phyloP scores from a whole-genome alignment of 805 yeast species.

The Hanseniaspora hatyaiensis region DNA sequence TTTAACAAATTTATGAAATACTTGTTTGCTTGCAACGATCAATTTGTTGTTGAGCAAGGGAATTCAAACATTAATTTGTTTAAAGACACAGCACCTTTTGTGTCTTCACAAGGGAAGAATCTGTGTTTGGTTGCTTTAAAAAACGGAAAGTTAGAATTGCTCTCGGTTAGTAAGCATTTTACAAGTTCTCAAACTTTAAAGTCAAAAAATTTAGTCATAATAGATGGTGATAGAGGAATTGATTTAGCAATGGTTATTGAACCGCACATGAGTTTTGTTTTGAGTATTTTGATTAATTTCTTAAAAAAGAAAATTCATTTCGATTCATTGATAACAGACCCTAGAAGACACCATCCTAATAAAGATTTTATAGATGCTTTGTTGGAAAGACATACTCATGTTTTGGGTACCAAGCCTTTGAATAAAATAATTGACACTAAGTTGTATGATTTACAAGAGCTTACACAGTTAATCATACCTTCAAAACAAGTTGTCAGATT shows the following conservation, averaged over 20 bases:
- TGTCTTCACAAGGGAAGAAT: constrained; percentile 11
- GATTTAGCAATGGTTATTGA: constrained; percentile 64
- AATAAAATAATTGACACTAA: constrained; percentile 23
- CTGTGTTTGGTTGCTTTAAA: constrained; percentile 43
- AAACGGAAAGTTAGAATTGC: constrained; percentile 57
- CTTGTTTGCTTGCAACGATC: constrained; percentile 36
- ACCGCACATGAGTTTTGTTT: constrained; percentile 48
- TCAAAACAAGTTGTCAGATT: constrained; percentile 67
- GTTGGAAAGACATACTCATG: constrained; percentile 24
- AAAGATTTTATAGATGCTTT: constrained; percentile 25
- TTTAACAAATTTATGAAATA: constrained; percentile 30
- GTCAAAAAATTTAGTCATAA: constrained; percentile 56
- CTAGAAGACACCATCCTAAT: constrained; percentile 26
- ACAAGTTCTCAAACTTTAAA: constrained; percentile 31
- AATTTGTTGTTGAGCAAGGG: constrained; percentile 27
- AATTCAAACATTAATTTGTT: constrained; percentile 25
- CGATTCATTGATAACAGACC: constrained; percentile 28
- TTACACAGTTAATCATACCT: constrained; percentile 50
- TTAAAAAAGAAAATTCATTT: constrained; percentile 59
- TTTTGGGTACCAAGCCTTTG: constrained; percentile 4
- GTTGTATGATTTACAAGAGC: constrained; percentile 34
- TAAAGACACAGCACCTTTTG: background rate
- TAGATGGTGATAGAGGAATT: constrained; percentile 77
- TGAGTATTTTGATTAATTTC: constrained; percentile 62
- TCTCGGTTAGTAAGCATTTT: constrained; percentile 55